Base-by-base conservation (phyloP, 1,284 basidiomycete species). In the Ustilago nuda region DNA sequence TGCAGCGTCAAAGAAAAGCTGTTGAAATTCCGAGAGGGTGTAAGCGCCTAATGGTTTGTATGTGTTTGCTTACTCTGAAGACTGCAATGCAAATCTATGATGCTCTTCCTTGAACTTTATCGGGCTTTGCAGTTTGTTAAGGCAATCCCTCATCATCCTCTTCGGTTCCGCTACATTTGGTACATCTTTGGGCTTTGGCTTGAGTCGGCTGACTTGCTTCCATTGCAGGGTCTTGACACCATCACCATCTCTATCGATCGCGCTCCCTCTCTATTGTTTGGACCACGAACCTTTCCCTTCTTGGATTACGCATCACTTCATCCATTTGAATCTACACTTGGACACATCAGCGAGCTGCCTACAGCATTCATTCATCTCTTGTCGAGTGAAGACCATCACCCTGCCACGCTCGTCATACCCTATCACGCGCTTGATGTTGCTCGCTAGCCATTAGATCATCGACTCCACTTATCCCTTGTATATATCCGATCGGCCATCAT, bases 141-240 rank as follows among this genome's bases (percentile, higher is more conserved):
- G 46, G 52, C 13, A 9, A 9, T 37, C 35, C 33, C 35, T 41
- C 50, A 17, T 51, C 32, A 36, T 43, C 9, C 37, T 13, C 35
- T 19, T 66, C 67, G 58, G 53, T 33, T 70, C 48, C 58, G 67
- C 61, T 43, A 8, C 4, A 32, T 41, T 30, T 56, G 41, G 30
- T n/a, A 51, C 7, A 54, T 32, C 58, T n/a, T 53, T 45, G 41
- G 23, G 1, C 52, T 30, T 60, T 60, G 53, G 39, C 13, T 63
- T 36, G 43, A 53, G 68, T 61, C 66, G 59, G 59, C 55, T 53
- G 66, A 67, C 66, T 43, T 56, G 61, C 8, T 12, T 19, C 45
- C 35, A 37, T 27, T 45, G n/a, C 33, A 19, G 15, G 9, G 4
- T 19, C 33, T 54, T 2, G 19, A 35, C 30, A 39, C 30, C 32